Percentiles rank a stretch among this genome's conserved stretches.
These are phyloP conservation scores for Penicillium sp. DNA, from an alignment of 2,329 filamentous ascomycete genomes.

Conservation along the genomic window DNA sequence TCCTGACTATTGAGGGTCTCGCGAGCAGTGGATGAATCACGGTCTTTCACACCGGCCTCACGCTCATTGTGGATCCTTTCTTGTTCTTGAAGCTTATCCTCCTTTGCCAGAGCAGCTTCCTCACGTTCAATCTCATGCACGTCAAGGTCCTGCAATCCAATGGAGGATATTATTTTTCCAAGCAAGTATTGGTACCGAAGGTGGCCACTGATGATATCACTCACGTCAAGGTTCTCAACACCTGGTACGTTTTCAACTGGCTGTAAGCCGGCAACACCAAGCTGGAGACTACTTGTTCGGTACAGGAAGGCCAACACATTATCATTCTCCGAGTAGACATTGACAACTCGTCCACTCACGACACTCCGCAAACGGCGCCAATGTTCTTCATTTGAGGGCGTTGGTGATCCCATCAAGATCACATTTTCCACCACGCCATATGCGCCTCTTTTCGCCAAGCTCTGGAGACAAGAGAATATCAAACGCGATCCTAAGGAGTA, in stretches of 20 bases:
- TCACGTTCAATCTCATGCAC: constrained; percentile 49
- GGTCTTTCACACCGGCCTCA: constrained; percentile 30
- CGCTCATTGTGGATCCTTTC: constrained; percentile 37
- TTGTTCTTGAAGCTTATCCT: constrained; percentile 45
- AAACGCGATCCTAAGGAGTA: constrained; percentile 82
- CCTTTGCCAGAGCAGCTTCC: constrained; percentile 43
- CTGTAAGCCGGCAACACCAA: constrained; percentile 83
- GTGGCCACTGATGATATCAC: constrained; percentile 69
- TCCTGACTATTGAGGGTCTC: constrained; percentile 26
- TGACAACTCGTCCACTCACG: constrained; percentile 80
- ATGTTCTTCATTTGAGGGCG: constrained; percentile 70
- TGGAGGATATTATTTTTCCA: constrained; percentile 67
- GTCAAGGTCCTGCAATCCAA: constrained; percentile 71
- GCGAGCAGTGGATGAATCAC: constrained; percentile 14
- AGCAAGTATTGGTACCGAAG: constrained; percentile 70
- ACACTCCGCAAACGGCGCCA: constrained; percentile 80
- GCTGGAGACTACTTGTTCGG: constrained; percentile 78
- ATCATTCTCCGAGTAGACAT: constrained; percentile 86
- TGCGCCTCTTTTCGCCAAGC: constrained; percentile 74
- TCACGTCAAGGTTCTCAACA: constrained; percentile 69
- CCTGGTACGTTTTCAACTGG: constrained; percentile 60
- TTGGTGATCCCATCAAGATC: constrained; percentile 79
- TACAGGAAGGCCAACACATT: constrained; percentile 87
- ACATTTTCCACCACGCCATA: constrained; percentile 85
- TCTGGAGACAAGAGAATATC: constrained; percentile 80